Conservation (phyloP, 106 monocot genomes). For the Platanthera zijinensis region DNA sequence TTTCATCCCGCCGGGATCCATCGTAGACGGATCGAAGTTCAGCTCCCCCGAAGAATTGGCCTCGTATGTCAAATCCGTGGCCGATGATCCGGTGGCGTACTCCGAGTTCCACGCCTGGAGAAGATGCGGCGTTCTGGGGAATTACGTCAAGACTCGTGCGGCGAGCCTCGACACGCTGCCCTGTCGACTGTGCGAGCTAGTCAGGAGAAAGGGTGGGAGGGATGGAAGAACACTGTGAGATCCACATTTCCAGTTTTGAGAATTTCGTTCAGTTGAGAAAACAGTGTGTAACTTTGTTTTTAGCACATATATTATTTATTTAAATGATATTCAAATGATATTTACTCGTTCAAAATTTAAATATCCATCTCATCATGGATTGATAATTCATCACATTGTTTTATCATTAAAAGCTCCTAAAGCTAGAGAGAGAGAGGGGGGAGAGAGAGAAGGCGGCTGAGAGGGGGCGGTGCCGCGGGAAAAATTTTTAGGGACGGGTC, state of each 20-base stretch:
- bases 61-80: constrained; percentile 58
- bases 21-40: constrained; percentile 86
- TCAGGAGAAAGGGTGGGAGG: constrained; percentile 64
- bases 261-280: neutral
- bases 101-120: constrained; percentile 96
- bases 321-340: no score
- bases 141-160: constrained; percentile 57
- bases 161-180: constrained; percentile 81
- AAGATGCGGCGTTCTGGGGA: constrained; percentile 73
- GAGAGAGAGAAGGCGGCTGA: no score
- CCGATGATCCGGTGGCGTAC: constrained; percentile 79
- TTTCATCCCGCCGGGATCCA: constrained; percentile 88
- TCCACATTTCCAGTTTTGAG: neutral
- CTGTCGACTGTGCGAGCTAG: constrained; percentile 67
- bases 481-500: no score
- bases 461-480: no score
- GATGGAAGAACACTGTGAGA: constrained; percentile 21
- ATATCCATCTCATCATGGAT: no score
- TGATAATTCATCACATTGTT: no score
- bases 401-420: no score
- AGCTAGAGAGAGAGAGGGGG: no score
- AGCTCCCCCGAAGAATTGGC: constrained; percentile 59
- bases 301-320: no score
- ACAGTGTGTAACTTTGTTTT: neutral
- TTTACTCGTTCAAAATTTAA: no score